phyloP scores from a whole-genome alignment of 1,139 yeast species.

The Diutina rugosa region DNA sequence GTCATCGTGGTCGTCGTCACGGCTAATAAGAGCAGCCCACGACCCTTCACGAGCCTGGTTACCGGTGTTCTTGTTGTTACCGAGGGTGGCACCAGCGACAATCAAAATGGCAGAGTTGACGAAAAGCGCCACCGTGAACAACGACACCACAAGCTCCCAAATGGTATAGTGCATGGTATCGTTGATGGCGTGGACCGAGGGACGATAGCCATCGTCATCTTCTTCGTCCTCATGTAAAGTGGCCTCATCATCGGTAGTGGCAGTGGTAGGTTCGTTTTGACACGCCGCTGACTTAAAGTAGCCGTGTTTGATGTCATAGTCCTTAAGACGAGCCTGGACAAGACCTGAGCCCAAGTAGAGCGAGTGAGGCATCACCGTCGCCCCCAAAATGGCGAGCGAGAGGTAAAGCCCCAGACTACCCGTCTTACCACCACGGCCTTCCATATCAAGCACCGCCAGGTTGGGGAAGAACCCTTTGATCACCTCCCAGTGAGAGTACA shows the following conservation, averaged over 20 bases:
- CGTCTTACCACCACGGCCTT: slow-evolving; percentile 38
- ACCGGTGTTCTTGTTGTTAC: slow-evolving; percentile 22
- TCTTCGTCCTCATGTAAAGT: background rate
- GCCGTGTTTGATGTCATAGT: slow-evolving; percentile 63
- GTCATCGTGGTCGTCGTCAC: background rate
- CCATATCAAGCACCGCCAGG: slow-evolving; percentile 38
- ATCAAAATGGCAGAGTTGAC: slow-evolving; percentile 69
- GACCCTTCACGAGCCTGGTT: background rate
- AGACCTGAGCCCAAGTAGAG: slow-evolving; percentile 84
- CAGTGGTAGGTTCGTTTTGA: background rate
- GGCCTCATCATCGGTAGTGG: background rate
- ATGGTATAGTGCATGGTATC: slow-evolving; percentile 62
- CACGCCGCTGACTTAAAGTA: slow-evolving; percentile 18
- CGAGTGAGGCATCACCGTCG: slow-evolving; percentile 97
- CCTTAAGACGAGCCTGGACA: slow-evolving; percentile 80
- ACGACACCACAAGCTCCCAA: slow-evolving; percentile 60
- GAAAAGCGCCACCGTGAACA: slow-evolving; percentile 64
- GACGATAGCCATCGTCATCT: slow-evolving; percentile 27
- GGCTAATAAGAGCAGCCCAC: background rate
- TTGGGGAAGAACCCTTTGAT: slow-evolving; percentile 73
- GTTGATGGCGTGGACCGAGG: slow-evolving; percentile 59
- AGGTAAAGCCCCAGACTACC: slow-evolving; percentile 36
- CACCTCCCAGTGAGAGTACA: slow-evolving; percentile 40
- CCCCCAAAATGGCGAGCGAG: slow-evolving; percentile 86
- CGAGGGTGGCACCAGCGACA: slow-evolving; percentile 57